phyloP scores from a whole-genome alignment of 805 yeast genomes.

The Myxozyma monticola region DNA sequence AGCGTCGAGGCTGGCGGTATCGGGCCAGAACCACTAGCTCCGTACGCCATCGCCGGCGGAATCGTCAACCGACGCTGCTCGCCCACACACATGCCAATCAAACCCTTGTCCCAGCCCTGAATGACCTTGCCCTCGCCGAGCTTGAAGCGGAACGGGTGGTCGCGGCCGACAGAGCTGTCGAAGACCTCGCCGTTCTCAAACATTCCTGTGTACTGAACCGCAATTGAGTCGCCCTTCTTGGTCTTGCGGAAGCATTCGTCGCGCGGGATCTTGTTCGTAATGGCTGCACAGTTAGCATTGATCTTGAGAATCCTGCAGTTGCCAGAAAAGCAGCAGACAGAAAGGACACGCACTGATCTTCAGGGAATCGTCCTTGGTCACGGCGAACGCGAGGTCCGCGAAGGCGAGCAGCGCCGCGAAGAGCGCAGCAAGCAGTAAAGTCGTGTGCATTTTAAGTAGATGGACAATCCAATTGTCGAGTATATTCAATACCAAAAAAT shows the following conservation, averaged over 20 bases:
- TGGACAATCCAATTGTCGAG: not conserved
- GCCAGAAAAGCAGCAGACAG: too few relatives aligned
- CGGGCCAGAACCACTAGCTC: slow-evolving; percentile 37
- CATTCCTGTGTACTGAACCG: slow-evolving; percentile 78
- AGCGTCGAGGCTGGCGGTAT: slow-evolving; percentile 79
- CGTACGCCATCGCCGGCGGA: slow-evolving; percentile 79
- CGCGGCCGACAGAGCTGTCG: slow-evolving; percentile 69
- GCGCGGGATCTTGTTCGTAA: slow-evolving; percentile 17
- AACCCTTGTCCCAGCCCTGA: slow-evolving; percentile 88
- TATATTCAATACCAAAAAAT: not conserved
- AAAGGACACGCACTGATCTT: slow-evolving; percentile 11
- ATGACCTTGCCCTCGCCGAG: slow-evolving; percentile 81
- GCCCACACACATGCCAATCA: slow-evolving; percentile 76
- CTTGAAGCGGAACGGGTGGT: slow-evolving; percentile 65
- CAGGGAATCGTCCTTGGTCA: slow-evolving; percentile 3
- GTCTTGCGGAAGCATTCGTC: slow-evolving; percentile 47
- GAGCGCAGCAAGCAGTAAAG: not conserved
- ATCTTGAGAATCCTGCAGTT: not conserved
- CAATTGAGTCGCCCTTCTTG: slow-evolving; percentile 62
- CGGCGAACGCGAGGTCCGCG: not conserved
- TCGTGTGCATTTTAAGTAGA: too few relatives aligned
- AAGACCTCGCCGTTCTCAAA: slow-evolving; percentile 68
- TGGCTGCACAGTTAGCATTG: slow-evolving; percentile 8
- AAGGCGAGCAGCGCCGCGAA: not conserved
- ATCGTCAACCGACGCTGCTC: slow-evolving; percentile 77